These are phyloP conservation scores for Apiospora aurea DNA, from an alignment of 2,329 filamentous ascomycete genomes.

Conservation along the genomic window DNA sequence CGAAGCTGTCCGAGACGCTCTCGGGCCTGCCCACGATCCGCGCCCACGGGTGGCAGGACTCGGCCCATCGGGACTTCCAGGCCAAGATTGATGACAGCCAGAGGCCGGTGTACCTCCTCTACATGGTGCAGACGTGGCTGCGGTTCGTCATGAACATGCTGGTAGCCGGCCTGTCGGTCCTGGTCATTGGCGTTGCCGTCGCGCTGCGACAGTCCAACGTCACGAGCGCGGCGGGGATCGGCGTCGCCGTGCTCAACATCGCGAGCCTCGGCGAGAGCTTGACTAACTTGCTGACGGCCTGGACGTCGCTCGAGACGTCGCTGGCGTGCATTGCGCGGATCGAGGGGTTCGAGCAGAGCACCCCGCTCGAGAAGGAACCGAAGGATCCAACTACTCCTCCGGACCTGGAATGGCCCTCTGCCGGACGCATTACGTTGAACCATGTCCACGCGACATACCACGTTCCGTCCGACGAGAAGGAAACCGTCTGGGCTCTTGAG, in stretches of 20 bases:
- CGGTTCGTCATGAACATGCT: conserved; percentile 58
- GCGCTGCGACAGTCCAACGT: conserved; percentile 39
- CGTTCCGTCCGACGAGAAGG: too few species aligned
- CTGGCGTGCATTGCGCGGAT: conserved; percentile 33
- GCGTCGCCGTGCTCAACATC: conserved; percentile 47
- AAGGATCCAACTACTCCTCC: conserved; percentile 26
- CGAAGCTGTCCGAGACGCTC: neutral
- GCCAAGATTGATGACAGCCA: too few species aligned
- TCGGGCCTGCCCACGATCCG: neutral
- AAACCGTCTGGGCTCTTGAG: conserved; percentile 27
- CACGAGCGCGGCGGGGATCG: conserved; percentile 41
- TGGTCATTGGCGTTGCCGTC: conserved; percentile 53
- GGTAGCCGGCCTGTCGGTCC: conserved; percentile 55
- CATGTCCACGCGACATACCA: too few species aligned
- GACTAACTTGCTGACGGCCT: conserved; percentile 28
- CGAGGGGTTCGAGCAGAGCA: conserved; percentile 33
- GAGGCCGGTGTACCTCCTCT: conserved; percentile 51
- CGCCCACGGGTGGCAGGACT: neutral
- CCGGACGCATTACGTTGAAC: too few species aligned
- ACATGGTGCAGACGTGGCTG: conserved; percentile 60
- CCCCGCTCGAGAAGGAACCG: conserved; percentile 34
- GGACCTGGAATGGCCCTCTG: too few species aligned
- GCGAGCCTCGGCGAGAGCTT: conserved; percentile 36
- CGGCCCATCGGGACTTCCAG: too few species aligned
- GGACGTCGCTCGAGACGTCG: conserved; percentile 31